Conservation (phyloP, 306 rosid species). For the Malus sylvestris region DNA sequence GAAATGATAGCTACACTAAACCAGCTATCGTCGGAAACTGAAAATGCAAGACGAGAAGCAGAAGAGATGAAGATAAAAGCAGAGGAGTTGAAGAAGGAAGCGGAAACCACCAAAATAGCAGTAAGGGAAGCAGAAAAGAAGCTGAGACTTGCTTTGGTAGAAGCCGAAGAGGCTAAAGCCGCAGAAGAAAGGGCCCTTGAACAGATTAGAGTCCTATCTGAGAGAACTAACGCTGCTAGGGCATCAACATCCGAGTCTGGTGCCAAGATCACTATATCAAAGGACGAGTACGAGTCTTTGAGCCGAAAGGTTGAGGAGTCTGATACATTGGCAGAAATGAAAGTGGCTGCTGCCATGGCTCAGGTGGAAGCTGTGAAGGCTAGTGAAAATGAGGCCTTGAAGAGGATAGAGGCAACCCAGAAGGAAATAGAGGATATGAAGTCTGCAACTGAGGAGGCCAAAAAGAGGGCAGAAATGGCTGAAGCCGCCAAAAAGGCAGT, state of each 20-base stretch:
- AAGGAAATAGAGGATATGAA: slow-evolving; percentile 82
- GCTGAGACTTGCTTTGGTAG: slow-evolving; percentile 60
- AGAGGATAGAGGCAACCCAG: slow-evolving; percentile 56
- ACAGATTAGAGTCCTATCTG: slow-evolving; percentile 63
- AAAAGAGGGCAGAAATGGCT: slow-evolving; percentile 83
- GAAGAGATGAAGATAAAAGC: slow-evolving; percentile 71
- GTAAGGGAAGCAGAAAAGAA: slow-evolving; percentile 66
- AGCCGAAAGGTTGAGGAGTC: slow-evolving; percentile 87
- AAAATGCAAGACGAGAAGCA: slow-evolving; percentile 56
- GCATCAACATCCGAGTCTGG: slow-evolving; percentile 87
- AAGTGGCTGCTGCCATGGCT: slow-evolving; percentile 92
- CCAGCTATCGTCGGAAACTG: slow-evolving; percentile 64
- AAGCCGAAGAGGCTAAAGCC: slow-evolving; percentile 79
- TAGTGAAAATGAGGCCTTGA: slow-evolving; percentile 73
- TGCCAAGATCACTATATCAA: slow-evolving; percentile 66
- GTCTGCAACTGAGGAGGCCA: slow-evolving; percentile 58
- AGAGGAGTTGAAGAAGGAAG: slow-evolving; percentile 68
- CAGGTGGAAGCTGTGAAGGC: slow-evolving; percentile 99
- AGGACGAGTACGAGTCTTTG: slow-evolving; percentile 72
- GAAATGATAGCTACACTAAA: slow-evolving; percentile 69
- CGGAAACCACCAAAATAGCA: slow-evolving; percentile 51
- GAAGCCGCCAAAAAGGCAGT: slow-evolving; percentile 94
- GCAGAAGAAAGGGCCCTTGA: slow-evolving; percentile 76
- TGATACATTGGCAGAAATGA: slow-evolving; percentile 78
- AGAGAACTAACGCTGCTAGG: slow-evolving; percentile 72